Evolutionary conservation across 73 alveolate genomes (phyloP).

Genomic region (Stentor roeselii): DNA sequence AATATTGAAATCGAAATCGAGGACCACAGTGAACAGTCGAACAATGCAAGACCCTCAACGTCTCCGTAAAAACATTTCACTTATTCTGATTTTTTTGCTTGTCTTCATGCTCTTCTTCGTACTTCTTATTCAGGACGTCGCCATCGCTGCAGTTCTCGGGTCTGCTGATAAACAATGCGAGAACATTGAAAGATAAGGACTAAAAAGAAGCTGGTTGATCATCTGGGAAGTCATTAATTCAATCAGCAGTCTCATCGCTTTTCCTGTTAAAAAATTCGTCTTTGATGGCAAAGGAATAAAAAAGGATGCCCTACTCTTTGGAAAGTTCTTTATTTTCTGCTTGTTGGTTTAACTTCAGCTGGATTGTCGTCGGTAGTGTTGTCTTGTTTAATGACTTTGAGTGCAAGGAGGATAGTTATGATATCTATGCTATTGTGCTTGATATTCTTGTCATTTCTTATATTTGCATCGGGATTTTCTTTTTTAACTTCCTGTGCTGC

Average conservation of each 20-base stretch:
- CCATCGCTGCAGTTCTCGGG: not conserved
- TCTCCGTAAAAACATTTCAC: not conserved
- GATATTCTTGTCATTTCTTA: not conserved
- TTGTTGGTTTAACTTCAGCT: not conserved
- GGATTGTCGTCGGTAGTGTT: not conserved
- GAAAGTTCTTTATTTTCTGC: not conserved
- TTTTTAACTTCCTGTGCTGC: not conserved
- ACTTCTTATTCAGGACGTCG: not conserved
- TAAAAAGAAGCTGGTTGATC: not conserved
- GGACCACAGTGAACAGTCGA: not conserved
- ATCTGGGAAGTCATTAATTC: not conserved
- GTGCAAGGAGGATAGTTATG: not conserved
- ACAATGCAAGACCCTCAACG: not conserved
- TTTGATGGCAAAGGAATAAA: not conserved
- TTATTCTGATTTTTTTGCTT: too few species aligned
- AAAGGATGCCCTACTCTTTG: not conserved
- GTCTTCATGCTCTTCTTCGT: not conserved
- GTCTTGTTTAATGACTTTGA: not conserved
- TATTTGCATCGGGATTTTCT: not conserved
- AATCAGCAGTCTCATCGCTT: not conserved
- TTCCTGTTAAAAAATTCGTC: not conserved
- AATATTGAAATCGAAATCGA: not conserved
- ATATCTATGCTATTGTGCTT: not conserved
- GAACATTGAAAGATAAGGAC: not conserved
- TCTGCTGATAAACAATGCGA: not conserved